Conservation (phyloP, 768 basidiomycete genomes). For the Tulasnella sp. region DNA sequence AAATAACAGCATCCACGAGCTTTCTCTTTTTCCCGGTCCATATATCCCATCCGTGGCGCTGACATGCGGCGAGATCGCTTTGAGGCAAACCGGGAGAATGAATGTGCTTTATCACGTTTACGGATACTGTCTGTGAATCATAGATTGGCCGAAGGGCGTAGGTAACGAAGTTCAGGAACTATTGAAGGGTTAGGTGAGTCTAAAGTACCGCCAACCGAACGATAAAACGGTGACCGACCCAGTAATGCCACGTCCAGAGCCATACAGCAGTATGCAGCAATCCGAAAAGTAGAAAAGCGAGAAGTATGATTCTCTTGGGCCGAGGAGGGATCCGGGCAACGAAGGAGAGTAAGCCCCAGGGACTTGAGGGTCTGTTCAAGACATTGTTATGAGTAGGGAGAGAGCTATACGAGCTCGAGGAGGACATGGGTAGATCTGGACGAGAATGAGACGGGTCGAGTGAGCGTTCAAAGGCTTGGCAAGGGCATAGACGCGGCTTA, state of each 20-base stretch:
- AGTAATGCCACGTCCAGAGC: slow-evolving; percentile 4
- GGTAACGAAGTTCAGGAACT: neutral
- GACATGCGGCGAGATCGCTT: neutral
- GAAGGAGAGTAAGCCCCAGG: neutral
- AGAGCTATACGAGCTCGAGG: neutral
- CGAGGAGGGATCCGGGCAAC: neutral
- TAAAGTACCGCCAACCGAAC: no score
- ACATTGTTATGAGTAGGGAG: neutral
- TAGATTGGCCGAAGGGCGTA: slow-evolving; percentile 2
- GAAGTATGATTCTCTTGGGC: neutral
- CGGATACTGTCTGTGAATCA: neutral
- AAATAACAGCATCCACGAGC: slow-evolving; percentile 5
- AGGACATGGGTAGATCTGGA: neutral
- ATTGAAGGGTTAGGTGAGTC: neutral
- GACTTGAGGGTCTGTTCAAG: neutral
- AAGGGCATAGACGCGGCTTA: neutral
- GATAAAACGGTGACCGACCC: no score
- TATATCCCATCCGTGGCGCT: slow-evolving; percentile 2
- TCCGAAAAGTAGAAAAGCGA: neutral
- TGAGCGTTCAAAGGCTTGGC: neutral
- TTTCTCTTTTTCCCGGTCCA: neutral
- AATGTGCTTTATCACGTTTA: neutral
- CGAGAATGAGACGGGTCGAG: neutral
- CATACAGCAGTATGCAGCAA: neutral
- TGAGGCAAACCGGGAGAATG: neutral